Evolutionary conservation across 768 basidiomycete species (phyloP), one percentile per base, ranked within the genome.

Genomic region (Termitomyces sp.): DNA sequence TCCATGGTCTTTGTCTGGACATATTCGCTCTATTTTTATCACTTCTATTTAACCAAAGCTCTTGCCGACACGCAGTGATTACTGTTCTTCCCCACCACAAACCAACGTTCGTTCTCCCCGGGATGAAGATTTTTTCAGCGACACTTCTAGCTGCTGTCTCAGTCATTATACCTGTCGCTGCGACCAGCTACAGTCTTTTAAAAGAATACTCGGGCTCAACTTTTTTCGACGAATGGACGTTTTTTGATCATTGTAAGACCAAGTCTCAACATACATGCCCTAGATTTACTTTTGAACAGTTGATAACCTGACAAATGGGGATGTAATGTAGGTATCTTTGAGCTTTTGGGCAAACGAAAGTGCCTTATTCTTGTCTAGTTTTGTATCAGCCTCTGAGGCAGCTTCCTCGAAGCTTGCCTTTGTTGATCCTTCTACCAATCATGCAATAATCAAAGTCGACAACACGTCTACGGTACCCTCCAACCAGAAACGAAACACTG

Each of bases 401-500:
- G 67, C 72, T 34, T 72, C 79, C 7, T 71, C 78, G 39, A 70
- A 80, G 58, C 81, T 90, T 37, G 81, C 86, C 1, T 89, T 79
- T 65, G 79, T 89, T 44, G 86, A 91, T 62, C 30, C 77, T 8
- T 62, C 74, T n/a, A 86, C 88, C 3, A 86, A 85, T 15, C 87
- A 87, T 60, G 89, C 89, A 1, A 83, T 92, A 65, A 87, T 92
- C 67, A 82, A 80, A 66, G 88, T 91, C 13, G 90, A 91, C 73
- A 90, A 91, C 67, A 82, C 79, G 31, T 76, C 85, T 1, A 75
- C 66, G 2, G 80, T 89, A 18, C 68, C 64, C 1, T 77, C 65
- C 62, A 79, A 81, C 61, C 62, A 84, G 42, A 88, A 89, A 67
- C 78, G 89, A 61, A 86, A 88, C 66, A 81, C 83, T 0, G 81